Evolutionary conservation across 345 rosid genomes (phyloP), one percentile per base, ranked within the genome.

Genomic region (Cardamine occulta): DNA sequence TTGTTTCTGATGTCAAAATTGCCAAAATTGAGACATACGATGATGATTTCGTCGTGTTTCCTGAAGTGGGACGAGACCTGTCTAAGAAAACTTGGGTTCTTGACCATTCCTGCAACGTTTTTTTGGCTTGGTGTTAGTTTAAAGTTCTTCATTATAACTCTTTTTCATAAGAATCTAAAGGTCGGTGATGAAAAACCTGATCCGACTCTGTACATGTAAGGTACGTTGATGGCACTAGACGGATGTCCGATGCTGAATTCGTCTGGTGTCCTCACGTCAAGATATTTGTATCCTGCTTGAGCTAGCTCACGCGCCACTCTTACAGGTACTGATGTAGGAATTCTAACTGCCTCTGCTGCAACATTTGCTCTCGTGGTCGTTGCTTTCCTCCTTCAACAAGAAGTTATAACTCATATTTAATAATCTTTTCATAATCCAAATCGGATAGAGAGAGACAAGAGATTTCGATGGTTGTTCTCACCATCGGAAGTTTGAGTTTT

Each of bases 221-320:
- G 97, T 23, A 94, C 76, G 77, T 94, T 94, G 26, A 87, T 70
- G 26, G 98, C 96, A 15, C 88, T 91, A 29, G 84, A 70, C 14
- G 86, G 89, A 80, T 94, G 98, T 63, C 96, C 93, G 13, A 88
- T 89, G 7, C 80, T 79, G 82, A 89, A 94, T 40, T 91, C 97
- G 37, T 91, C 98, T 2, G 91, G 86, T 70, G 97, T 89, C 59
- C 82, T 68, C 70, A 93, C 98, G 61, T 93, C 96, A 53, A 93
- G 78, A 74, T 86, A 91, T 4, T 83, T 79, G 66, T 94, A 89
- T 2, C 97, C 97, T 12, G 98, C 98, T 72, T 80, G 95, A 76
- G 86, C 86, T 74, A 94, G 91, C 79, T 94, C 97, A 17, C 73
- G 88, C 0, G 98, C 98, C 29, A 94, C 95, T 77, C 96, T 75